These are phyloP conservation scores for Acrodontium crateriforme DNA, from an alignment of 2,329 filamentous ascomycete genomes.

Conservation along the genomic window DNA sequence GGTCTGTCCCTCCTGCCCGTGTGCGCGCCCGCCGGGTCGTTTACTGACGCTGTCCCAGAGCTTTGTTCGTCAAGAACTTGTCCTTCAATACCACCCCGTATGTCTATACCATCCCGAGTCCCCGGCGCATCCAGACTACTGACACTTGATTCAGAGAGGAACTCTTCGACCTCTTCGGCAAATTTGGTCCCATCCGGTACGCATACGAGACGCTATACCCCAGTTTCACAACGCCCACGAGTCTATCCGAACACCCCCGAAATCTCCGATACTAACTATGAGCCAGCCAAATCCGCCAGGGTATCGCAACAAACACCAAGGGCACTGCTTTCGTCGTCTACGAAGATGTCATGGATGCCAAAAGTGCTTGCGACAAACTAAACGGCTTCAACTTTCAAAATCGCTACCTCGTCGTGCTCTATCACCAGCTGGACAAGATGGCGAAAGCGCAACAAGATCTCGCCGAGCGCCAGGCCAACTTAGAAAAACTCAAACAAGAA, in stretches of 20 bases:
- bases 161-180: conserved; percentile 96
- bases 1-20: conserved; percentile 18
- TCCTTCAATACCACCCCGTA: conserved; percentile 52
- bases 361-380: conserved; percentile 96
- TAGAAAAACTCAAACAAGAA: conserved; percentile 95
- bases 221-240: conserved; percentile 1
- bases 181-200: conserved; percentile 90
- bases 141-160: conserved; percentile 52
- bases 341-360: conserved; percentile 98
- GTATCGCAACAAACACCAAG: conserved; percentile 93
- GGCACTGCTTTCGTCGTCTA: conserved; percentile 98
- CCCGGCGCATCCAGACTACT: too few relatives aligned
- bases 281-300: conserved; percentile 87
- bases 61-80: conserved; percentile 99
- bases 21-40: conserved; percentile 2
- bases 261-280: conserved; percentile 5
- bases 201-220: conserved; percentile 19
- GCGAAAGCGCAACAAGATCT: conserved; percentile 59
- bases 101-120: too few relatives aligned
- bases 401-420: conserved; percentile 85
- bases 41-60: conserved; percentile 41
- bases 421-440: conserved; percentile 69
- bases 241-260: conserved; percentile 1
- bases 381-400: conserved; percentile 99
- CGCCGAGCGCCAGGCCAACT: conserved; percentile 83